Evolutionary conservation across 2,329 filamentous ascomycete species (phyloP).

Genomic region (Knoxdaviesia capensis): DNA sequence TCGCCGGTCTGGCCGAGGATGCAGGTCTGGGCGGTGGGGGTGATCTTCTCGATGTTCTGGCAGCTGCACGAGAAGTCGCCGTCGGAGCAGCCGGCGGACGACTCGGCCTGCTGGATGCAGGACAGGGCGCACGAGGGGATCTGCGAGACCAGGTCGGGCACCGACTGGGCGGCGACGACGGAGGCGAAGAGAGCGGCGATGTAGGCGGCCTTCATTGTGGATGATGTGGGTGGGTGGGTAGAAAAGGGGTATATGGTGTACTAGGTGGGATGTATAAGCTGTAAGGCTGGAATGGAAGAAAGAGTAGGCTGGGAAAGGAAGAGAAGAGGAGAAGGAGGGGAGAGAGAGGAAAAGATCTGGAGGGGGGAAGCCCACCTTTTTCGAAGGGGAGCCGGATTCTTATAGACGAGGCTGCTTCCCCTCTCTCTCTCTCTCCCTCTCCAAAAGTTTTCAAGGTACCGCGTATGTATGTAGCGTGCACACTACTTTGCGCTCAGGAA

Average conservation of each 20-base stretch:
- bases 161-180: slow-evolving; percentile 2
- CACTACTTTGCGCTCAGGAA: no score
- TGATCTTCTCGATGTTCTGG: slow-evolving; percentile 1
- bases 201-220: slow-evolving; percentile 4
- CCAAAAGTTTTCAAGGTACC: no score
- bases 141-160: slow-evolving; percentile 3
- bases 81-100: slow-evolving; percentile 1
- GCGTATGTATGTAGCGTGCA: no score
- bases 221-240: neutral
- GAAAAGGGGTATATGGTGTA: neutral
- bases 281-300: no score
- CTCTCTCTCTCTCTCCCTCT: no score
- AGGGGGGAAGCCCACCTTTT: no score
- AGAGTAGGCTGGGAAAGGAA: no score
- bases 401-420: no score
- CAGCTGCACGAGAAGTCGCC: slow-evolving; percentile 5
- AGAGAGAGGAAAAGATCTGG: no score
- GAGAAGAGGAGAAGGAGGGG: no score
- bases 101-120: slow-evolving; percentile 4
- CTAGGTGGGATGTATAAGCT: no score
- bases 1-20: neutral
- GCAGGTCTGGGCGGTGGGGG: slow-evolving; percentile 2
- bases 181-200: slow-evolving; percentile 1
- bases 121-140: slow-evolving; percentile 4
- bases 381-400: no score